Evolutionary conservation across 345 rosid genomes (phyloP), one percentile per base, ranked within the genome.

Genomic region (Sonneratia alba): DNA sequence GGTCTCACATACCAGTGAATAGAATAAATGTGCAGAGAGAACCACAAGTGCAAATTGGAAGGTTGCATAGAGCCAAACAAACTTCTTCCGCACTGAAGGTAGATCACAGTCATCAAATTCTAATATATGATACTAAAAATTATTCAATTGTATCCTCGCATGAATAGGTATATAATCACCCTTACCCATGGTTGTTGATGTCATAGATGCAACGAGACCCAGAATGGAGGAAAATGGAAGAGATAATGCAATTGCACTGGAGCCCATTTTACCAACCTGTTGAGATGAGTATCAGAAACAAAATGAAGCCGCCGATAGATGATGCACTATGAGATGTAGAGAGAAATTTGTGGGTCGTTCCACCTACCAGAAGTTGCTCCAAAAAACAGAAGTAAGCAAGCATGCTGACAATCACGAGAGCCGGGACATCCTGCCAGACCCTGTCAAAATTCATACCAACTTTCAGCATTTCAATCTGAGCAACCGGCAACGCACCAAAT

Each of bases 121-220:
- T 71, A 62, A 42, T 9, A 66, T 43, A 59, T 21, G 59, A 55
- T 12, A 55, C 7, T 16, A 38, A 12, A 75, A 65, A 18, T n/a
- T 43, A 27, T 55, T 63, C 9, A 38, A 18, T 27, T 19, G 53
- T 61, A 73, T 10, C 43, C 32, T 37, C 2, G 21, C 40, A 59
- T 27, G 34, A 51, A 13, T 3, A 53, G 40, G 67, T 56, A 68
- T 3, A 67, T 32, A 32, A 69, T 53, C 37, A 67, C 77, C 36
- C 81, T 59, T 82, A 95, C 99, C 99, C 97, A 92, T 89, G 63
- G 97, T 92, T 65, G 97, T 85, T 14, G 97, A 82, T 5, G 96
- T 86, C 97, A 92, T 89, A 68, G 99, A 88, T n/a, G 97, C 99
- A 66, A 95, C 84, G 70, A 95, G 89, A 78, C 97, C 97, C 66